Evolutionary conservation across 306 rosid species (phyloP).

Genomic region (Benincasa hispida): DNA sequence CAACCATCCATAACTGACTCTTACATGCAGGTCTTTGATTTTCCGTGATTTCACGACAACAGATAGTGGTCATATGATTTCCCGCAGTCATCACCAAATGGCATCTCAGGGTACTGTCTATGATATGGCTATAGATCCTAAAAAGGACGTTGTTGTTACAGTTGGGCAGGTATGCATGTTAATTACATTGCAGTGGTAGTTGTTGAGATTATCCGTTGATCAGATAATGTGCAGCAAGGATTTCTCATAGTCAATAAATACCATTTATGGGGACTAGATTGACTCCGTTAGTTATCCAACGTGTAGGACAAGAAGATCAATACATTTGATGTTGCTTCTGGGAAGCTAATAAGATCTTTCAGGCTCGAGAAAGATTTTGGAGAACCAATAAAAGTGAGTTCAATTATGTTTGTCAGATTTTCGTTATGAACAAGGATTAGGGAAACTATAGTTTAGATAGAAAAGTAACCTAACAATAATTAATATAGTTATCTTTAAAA

Average conservation of each 20-base stretch:
- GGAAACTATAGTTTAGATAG: too few species aligned
- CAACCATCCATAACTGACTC: not conserved
- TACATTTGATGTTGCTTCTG: slow-evolving; percentile 34
- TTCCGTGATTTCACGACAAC: slow-evolving; percentile 32
- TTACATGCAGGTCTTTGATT: slow-evolving; percentile 41
- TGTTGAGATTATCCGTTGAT: not conserved
- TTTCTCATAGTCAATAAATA: slow-evolving; percentile 8
- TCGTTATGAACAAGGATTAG: too few species aligned
- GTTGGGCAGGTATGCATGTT: slow-evolving; percentile 55
- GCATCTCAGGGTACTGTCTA: slow-evolving; percentile 60
- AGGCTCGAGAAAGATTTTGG: slow-evolving; percentile 44
- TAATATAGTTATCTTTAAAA: too few species aligned
- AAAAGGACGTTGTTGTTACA: slow-evolving; percentile 41
- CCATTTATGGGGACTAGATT: not conserved
- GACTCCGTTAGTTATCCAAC: slow-evolving; percentile 14
- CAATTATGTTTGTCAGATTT: slow-evolving; percentile 2
- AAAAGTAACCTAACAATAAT: too few species aligned
- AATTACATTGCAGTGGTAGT: not conserved
- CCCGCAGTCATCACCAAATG: slow-evolving; percentile 32
- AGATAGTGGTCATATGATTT: slow-evolving; percentile 30
- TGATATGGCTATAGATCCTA: slow-evolving; percentile 61
- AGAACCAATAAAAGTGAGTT: slow-evolving; percentile 69
- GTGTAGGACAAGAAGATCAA: slow-evolving; percentile 68
- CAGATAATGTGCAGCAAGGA: not conserved
- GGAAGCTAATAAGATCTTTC: slow-evolving; percentile 46